Evolutionary conservation across 805 yeast species (phyloP).

Genomic region (Yamadazyma olivae): DNA sequence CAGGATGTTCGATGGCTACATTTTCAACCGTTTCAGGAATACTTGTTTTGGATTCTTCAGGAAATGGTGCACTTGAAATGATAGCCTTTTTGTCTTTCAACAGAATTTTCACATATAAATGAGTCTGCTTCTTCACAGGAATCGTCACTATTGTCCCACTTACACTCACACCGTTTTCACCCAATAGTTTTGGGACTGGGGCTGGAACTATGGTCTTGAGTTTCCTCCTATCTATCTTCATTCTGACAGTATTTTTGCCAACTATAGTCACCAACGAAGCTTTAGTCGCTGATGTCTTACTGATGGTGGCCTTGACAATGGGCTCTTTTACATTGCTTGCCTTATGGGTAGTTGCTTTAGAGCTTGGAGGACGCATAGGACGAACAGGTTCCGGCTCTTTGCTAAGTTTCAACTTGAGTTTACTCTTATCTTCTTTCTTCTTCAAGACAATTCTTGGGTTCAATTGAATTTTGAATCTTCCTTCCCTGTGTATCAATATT

Average conservation of each 20-base stretch:
- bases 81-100: conserved; percentile 27
- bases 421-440: conserved; percentile 8
- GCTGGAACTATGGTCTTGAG: background rate
- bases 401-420: conserved; percentile 11
- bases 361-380: conserved; percentile 1
- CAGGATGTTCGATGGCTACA: no score
- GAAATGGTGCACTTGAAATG: conserved; percentile 43
- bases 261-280: conserved; percentile 2
- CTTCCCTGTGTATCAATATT: conserved; percentile 60
- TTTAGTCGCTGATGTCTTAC: no score
- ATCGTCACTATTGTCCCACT: conserved; percentile 9
- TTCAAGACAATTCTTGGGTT: conserved; percentile 19
- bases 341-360: conserved; percentile 1
- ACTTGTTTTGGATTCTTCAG: no score
- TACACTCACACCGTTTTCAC: conserved; percentile 8
- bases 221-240: conserved; percentile 1
- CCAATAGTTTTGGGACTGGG: conserved; percentile 1
- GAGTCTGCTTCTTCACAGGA: conserved; percentile 3
- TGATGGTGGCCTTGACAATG: no score
- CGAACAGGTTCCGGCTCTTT: background rate
- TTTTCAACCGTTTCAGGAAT: no score
- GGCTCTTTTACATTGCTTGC: background rate
- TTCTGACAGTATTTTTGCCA: background rate
- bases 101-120: conserved; percentile 42
- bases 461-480: conserved; percentile 52